Evolutionary conservation across 257 asterid species (phyloP), one percentile per base, ranked within the genome.

Genomic region (Coffea eugenioides): DNA sequence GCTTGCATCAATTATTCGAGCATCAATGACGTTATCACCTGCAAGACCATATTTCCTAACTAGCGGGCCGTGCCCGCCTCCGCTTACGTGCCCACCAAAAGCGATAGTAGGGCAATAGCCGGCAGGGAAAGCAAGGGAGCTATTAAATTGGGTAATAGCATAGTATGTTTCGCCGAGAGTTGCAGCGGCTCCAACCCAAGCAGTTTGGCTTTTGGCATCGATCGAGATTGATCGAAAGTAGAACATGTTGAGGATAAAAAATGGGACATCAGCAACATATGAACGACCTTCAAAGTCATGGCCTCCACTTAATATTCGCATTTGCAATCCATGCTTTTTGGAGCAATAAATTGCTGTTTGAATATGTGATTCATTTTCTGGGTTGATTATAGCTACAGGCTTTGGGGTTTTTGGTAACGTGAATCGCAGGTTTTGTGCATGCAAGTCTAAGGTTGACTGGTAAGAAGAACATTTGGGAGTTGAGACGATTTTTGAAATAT

Each of bases 171-270:
- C 48, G 7, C 68, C 78, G 15, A 74, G 23, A 1, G 78, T 54
- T 34, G 51, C 51, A 15, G 61, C 75, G n/a, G 59, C 75, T 10
- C 75, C 75, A 12, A 71, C 59, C 75, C 75, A 71, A 0, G 75
- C 48, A 1, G 78, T 54, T 34, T 18, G 34, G 49, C 11, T 39
- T 31, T 74, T 5, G 2, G 10, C 1, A 39, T 74, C 52, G 0
- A 74, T 51, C 0, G 78, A 31, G 8, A 74, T 54, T 6, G 78
- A 54, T 8, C 51, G 69, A 34, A 54, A 59, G 18, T 74, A 16
- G 16, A 54, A 21, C 66, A 74, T 54, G 36, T 74, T 68, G 8
- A 74, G 66, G 0, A 74, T 36, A 12, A 74, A 59, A 54, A 74
- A 74, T n/a, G 75, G 59, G 12, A 71, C 41, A 0, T n/a, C 23